A percentile compares a stretch with the other conserved stretches of the same genome.
Evolutionary conservation across 768 basidiomycete genomes (phyloP).

Genomic region (Thelephora aurantiotincta): DNA sequence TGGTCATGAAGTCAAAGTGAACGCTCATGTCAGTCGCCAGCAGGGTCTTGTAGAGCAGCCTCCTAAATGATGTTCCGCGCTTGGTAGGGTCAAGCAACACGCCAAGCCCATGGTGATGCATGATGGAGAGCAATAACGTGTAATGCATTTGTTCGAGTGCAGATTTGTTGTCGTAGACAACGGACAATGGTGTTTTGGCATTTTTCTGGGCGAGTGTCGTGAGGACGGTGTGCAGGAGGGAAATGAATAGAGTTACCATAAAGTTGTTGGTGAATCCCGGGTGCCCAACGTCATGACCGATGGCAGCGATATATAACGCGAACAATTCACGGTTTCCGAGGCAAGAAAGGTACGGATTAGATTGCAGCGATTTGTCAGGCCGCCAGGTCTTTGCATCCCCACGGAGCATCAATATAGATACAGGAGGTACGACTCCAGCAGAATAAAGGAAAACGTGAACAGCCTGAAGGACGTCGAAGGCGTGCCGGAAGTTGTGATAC

Average conservation of each 20-base stretch:
- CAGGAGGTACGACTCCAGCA: slow-evolving; percentile 70
- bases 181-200: slow-evolving; percentile 76
- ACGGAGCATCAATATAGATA: slow-evolving; percentile 41
- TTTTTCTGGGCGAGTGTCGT: slow-evolving; percentile 53
- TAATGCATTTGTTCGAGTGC: slow-evolving; percentile 90
- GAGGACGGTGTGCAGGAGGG: background rate
- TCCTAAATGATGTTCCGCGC: slow-evolving; percentile 41
- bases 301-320: slow-evolving; percentile 77
- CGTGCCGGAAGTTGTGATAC: slow-evolving; percentile 98
- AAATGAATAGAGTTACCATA: slow-evolving; percentile 47
- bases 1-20: slow-evolving; percentile 71
- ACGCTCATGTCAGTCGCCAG: slow-evolving; percentile 93
- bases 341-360: slow-evolving; percentile 13
- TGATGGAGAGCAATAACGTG: slow-evolving; percentile 61
- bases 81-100: slow-evolving; percentile 45
- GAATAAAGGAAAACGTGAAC: slow-evolving; percentile 72
- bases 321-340: slow-evolving; percentile 65
- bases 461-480: slow-evolving; percentile 91
- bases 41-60: slow-evolving; percentile 67
- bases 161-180: slow-evolving; percentile 80
- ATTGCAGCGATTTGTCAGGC: slow-evolving; percentile 20
- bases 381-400: slow-evolving; percentile 22
- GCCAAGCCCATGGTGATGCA: slow-evolving; percentile 69
- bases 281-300: slow-evolving; percentile 96
- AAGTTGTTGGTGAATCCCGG: slow-evolving; percentile 90